Percentiles rank a stretch among this genome's conserved stretches.
These are phyloP conservation scores for Tetraselmis striata DNA, from an alignment of 139 green algal genomes.

Conservation along the genomic window DNA sequence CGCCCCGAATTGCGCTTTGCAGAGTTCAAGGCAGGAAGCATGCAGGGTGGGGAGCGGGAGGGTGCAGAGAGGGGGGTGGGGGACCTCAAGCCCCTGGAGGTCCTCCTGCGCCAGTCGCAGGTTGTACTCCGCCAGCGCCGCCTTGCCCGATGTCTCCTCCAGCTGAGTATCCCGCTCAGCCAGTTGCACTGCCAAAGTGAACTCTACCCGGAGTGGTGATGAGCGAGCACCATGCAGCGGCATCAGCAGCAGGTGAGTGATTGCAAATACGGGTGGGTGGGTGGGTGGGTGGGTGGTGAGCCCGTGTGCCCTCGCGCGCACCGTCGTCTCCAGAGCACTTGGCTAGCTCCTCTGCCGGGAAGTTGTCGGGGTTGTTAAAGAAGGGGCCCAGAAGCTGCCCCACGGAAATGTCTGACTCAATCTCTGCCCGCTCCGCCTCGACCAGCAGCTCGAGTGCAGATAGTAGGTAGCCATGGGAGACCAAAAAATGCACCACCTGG, in stretches of 20 bases:
- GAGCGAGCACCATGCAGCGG: too few species aligned
- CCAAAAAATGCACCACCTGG: not conserved
- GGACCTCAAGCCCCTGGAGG: not conserved
- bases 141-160: not conserved
- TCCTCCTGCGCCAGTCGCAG: not conserved
- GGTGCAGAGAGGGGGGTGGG: too few species aligned
- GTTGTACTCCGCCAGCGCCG: not conserved
- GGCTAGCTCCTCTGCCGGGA: not conserved
- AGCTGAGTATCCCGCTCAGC: not conserved
- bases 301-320: not conserved
- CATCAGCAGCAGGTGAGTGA: too few species aligned
- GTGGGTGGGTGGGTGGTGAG: too few species aligned
- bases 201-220: not conserved
- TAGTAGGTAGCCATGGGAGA: not conserved
- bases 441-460: not conserved
- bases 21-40: too few species aligned
- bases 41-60: too few species aligned
- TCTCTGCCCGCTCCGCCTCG: not conserved
- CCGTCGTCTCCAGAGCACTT: not conserved
- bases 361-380: not conserved
- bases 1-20: too few species aligned
- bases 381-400: not conserved
- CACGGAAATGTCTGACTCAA: not conserved
- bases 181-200: not conserved
- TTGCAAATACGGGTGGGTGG: too few species aligned